A percentile compares a stretch with the other conserved stretches of the same genome.
Conservation (phyloP, 108 stramenopile species). For the Skeletonema potamos region DNA sequence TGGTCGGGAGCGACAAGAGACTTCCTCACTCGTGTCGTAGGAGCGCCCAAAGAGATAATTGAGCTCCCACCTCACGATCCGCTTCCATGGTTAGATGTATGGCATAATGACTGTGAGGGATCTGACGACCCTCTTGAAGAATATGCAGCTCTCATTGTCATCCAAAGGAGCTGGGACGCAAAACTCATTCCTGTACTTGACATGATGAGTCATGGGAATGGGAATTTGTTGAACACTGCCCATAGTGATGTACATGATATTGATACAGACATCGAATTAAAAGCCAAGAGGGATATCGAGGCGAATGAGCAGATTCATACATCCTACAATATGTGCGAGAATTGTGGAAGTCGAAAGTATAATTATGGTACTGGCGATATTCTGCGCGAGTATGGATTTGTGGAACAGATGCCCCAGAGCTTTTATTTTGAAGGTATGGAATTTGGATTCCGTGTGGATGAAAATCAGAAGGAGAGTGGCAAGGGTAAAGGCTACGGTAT, state of each 20-base stretch:
- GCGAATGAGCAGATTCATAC: constrained; percentile 41
- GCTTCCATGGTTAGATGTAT: background rate
- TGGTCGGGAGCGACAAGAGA: background rate
- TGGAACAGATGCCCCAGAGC: constrained; percentile 54
- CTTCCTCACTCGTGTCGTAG: background rate
- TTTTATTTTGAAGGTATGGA: constrained; percentile 28
- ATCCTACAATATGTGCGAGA: constrained; percentile 21
- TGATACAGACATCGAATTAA: constrained; percentile 2
- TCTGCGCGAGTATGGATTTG: constrained; percentile 68
- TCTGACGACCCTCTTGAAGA: constrained; percentile 3
- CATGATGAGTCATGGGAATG: constrained; percentile 38
- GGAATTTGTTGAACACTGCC: constrained; percentile 17
- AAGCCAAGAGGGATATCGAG: constrained; percentile 12
- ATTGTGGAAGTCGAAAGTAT: background rate
- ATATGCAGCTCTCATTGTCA: constrained; percentile 7
- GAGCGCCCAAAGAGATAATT: background rate
- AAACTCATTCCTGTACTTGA: constrained; percentile 33
- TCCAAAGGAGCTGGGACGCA: constrained; percentile 18
- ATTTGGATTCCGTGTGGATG: constrained; percentile 1
- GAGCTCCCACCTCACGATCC: background rate
- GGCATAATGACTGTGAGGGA: background rate
- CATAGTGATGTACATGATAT: background rate
- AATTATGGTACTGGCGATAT: constrained; percentile 28
- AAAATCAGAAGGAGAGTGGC: background rate
- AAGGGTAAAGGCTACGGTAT: background rate